These are phyloP conservation scores for Candida sojae DNA, from an alignment of 1,139 yeast species.

Conservation along the genomic window DNA sequence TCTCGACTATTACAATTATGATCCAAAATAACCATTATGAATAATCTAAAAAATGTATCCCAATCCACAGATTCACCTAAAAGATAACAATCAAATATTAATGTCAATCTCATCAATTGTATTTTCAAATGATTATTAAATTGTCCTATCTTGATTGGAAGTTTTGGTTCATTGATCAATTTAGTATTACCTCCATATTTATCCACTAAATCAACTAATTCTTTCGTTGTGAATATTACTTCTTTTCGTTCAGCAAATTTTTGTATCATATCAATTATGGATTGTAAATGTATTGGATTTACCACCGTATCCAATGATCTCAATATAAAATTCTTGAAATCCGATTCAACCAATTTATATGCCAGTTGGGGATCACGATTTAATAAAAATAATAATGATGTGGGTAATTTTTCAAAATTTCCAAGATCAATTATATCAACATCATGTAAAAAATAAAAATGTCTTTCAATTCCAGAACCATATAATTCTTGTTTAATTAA, in stretches of 20 bases:
- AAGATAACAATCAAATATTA: constrained; percentile 12
- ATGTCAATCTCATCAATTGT: constrained; percentile 13
- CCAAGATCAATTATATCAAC: constrained; percentile 2
- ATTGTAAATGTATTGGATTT: constrained; percentile 5
- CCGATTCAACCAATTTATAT: background rate
- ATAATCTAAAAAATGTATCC: constrained; percentile 5
- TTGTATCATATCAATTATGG: constrained; percentile 5
- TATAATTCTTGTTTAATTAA: constrained; percentile 10
- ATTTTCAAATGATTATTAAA: constrained; percentile 11
- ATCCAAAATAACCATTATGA: constrained; percentile 19
- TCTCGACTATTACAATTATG: constrained; percentile 16
- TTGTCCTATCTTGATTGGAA: constrained; percentile 15
- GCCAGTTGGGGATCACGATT: constrained; percentile 3
- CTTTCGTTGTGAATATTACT: background rate
- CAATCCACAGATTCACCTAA: background rate
- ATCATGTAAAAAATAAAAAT: constrained; percentile 16
- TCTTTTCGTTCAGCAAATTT: background rate
- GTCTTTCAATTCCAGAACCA: constrained; percentile 10
- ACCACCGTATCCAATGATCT: constrained; percentile 3
- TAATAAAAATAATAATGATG: constrained; percentile 7
- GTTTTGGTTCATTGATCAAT: background rate
- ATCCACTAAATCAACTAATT: constrained; percentile 1
- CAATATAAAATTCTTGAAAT: constrained; percentile 4
- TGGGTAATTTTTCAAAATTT: constrained; percentile 1
- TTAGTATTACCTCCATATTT: constrained; percentile 5